phyloP scores from a whole-genome alignment of 345 rosid genomes.

The Arabis hirsuta region DNA sequence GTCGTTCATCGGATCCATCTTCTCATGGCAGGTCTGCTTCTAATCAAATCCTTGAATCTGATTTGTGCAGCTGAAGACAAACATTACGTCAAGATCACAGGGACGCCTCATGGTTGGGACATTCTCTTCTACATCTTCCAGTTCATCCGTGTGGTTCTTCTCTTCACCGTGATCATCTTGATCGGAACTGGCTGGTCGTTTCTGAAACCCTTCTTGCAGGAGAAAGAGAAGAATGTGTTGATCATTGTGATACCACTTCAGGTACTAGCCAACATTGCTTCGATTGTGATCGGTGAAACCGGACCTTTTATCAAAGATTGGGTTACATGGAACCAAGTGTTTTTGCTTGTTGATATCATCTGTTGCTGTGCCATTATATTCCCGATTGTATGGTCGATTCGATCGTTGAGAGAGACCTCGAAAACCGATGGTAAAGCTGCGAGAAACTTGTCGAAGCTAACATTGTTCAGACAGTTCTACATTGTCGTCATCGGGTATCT shows the following conservation, averaged over 20 bases:
- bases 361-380: slow-evolving; percentile 95
- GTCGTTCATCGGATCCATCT: slow-evolving; percentile 88
- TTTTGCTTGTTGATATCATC: slow-evolving; percentile 81
- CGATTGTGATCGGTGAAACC: slow-evolving; percentile 88
- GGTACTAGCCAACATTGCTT: slow-evolving; percentile 90
- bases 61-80: slow-evolving; percentile 92
- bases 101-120: slow-evolving; percentile 99
- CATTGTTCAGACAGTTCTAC: slow-evolving; percentile 86
- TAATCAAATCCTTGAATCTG: slow-evolving; percentile 86
- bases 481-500: slow-evolving; percentile 89
- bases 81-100: slow-evolving; percentile 82
- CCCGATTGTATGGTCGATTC: slow-evolving; percentile 96
- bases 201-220: slow-evolving; percentile 90
- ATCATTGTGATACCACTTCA: slow-evolving; percentile 96
- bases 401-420: slow-evolving; percentile 81
- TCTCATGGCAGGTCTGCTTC: slow-evolving; percentile 71
- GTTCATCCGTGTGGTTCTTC: slow-evolving; percentile 78
- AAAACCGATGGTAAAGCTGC: slow-evolving; percentile 97
- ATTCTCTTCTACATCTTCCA: slow-evolving; percentile 87
- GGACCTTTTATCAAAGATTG: slow-evolving; percentile 91
- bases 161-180: slow-evolving; percentile 91
- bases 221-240: slow-evolving; percentile 95
- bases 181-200: slow-evolving; percentile 99
- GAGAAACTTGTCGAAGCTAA: slow-evolving; percentile 80
- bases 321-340: slow-evolving; percentile 95